Evolutionary conservation across 2,329 filamentous ascomycete genomes (phyloP), one percentile per base, ranked within the genome.

Genomic region (Penicillium rolfsii): DNA sequence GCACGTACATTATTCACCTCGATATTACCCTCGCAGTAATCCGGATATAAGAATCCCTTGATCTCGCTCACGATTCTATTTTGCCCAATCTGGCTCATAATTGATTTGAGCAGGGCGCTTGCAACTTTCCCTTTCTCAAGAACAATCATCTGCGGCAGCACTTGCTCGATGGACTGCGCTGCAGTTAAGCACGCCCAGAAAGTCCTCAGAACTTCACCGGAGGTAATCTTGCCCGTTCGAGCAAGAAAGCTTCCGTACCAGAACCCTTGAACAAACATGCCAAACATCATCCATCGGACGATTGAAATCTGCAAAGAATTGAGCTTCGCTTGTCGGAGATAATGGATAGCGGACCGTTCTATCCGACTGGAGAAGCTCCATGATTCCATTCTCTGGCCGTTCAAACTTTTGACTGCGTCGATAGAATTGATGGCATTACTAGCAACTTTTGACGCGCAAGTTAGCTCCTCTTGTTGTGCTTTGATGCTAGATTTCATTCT

Each of bases 191-290:
- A 90, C 4, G 91, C 86, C 80, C 95, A 96, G 66, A 98, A 97
- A 0, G 92, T 90, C 0, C 91, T 95, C 48, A 97, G 76, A 3
- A 96, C 85, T 58, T 89, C 81, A 0, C 89, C 90, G 0, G 91
- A 79, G 11, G 80, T 82, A 12, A 86, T 78, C 0, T 82, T 74
- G 1, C 86, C 87, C 1, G 83, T 76, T 9, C 82, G 80, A 9
- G 95, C 87, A 1, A 97, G 82, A 1, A 85, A 80, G 30, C 89
- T 85, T 0, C 93, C 93, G 68, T 93, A 96, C 86, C 91, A 97
- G 71, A 98, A 97, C 0, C 93, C 93, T 59, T 93, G 85, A 0
- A 96, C 89, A 66, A 98, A 97, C 73, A 97, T 87, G 1, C 82
- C 83, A 3, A 92, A 84, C 33, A 89, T 87, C 79, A 93, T 87